phyloP scores from a whole-genome alignment of 208 protist species.

The Leishmania arabica region DNA sequence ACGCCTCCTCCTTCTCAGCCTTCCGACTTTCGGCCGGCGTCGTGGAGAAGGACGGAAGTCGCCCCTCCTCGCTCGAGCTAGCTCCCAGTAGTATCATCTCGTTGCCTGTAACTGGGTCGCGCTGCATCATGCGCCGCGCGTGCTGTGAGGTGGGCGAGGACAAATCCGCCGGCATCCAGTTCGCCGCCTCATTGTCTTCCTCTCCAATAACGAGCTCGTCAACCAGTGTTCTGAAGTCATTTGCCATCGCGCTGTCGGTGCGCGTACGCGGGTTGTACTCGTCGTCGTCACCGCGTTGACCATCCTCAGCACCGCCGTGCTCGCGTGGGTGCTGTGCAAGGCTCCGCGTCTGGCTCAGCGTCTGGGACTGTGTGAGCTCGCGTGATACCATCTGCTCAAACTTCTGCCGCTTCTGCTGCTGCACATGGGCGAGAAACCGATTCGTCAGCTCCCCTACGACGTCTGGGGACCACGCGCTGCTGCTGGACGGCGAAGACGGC shows the following conservation, averaged over 20 bases:
- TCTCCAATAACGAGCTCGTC: slow-evolving; percentile 75
- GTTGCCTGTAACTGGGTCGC: slow-evolving; percentile 19
- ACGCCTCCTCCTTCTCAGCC: slow-evolving; percentile 1
- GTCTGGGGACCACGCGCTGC: slow-evolving; percentile 65
- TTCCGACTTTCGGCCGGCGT: slow-evolving; percentile 8
- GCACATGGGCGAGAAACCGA: slow-evolving; percentile 71
- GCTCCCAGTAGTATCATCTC: slow-evolving; percentile 25
- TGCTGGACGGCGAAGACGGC: slow-evolving; percentile 32
- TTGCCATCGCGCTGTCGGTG: neutral
- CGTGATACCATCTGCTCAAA: slow-evolving; percentile 65
- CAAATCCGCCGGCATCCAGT: slow-evolving; percentile 37
- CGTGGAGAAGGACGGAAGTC: neutral
- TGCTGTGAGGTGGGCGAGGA: slow-evolving; percentile 21
- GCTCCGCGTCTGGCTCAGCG: slow-evolving; percentile 28
- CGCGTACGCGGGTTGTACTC: neutral
- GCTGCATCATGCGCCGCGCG: slow-evolving; percentile 22
- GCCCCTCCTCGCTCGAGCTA: slow-evolving; percentile 23
- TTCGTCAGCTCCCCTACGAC: slow-evolving; percentile 67
- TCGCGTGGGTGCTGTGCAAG: neutral
- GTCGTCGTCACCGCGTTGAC: neutral
- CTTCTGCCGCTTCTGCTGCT: slow-evolving; percentile 56
- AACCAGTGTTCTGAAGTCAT: slow-evolving; percentile 19
- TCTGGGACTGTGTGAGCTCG: slow-evolving; percentile 60
- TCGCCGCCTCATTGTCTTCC: slow-evolving; percentile 45
- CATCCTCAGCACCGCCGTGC: neutral